Evolutionary conservation across 306 rosid genomes (phyloP).

Genomic region (Delonix regia): DNA sequence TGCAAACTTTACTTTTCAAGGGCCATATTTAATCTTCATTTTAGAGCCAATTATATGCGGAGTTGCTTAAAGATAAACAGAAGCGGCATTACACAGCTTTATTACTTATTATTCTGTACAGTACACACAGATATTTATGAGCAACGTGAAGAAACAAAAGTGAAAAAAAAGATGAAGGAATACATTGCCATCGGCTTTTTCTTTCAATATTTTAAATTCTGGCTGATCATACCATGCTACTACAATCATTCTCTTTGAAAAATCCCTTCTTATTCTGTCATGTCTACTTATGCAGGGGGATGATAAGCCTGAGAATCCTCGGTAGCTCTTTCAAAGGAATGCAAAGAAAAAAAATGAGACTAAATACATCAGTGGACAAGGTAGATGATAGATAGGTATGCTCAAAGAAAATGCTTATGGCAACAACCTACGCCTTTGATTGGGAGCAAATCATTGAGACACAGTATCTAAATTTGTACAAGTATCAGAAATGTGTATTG

Average conservation of each 20-base stretch:
- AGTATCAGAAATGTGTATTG: not conserved
- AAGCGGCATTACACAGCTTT: not conserved
- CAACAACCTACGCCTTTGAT: slow-evolving; percentile 11
- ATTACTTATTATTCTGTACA: not conserved
- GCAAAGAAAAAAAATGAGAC: not conserved
- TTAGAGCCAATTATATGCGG: not conserved
- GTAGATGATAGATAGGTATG: not conserved
- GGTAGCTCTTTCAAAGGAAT: slow-evolving; percentile 21
- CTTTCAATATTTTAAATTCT: not conserved
- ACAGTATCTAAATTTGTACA: not conserved
- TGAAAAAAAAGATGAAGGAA: not conserved
- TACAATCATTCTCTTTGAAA: slow-evolving; percentile 8
- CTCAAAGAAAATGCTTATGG: slow-evolving; percentile 31
- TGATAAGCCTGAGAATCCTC: slow-evolving; percentile 45
- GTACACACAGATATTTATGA: not conserved
- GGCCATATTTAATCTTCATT: too few species aligned
- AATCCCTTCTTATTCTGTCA: not conserved
- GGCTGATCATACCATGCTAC: not conserved
- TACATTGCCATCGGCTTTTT: not conserved
- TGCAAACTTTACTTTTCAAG: too few species aligned
- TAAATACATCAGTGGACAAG: not conserved
- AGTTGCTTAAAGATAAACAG: not conserved
- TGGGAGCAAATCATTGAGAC: not conserved
- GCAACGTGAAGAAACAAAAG: not conserved
- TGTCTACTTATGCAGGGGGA: slow-evolving; percentile 49